These are phyloP conservation scores for Xanthoparmelia taractica DNA, from an alignment of 495 filamentous ascomycete species.

Conservation along the genomic window DNA sequence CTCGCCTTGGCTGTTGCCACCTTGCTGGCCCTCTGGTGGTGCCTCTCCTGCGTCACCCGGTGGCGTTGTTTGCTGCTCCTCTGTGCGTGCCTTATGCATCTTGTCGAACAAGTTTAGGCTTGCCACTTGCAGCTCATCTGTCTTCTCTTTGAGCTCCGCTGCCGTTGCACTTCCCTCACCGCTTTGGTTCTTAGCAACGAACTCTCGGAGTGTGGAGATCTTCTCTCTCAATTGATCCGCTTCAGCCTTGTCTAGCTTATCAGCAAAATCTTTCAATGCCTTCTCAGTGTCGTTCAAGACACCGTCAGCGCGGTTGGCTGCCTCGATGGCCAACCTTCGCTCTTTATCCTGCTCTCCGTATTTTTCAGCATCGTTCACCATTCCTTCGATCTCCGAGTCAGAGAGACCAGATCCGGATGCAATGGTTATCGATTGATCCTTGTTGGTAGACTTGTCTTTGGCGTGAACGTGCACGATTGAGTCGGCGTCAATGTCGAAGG, in stretches of 20 bases:
- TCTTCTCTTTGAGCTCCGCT: slow-evolving; percentile 93
- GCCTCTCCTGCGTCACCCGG: slow-evolving; percentile 31
- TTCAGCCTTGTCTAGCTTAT: slow-evolving; percentile 94
- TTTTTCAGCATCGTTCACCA: slow-evolving; percentile 97
- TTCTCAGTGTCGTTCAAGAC: slow-evolving; percentile 98
- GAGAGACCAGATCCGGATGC: slow-evolving; percentile 97
- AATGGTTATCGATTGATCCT: slow-evolving; percentile 99
- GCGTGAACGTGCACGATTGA: slow-evolving; percentile 98
- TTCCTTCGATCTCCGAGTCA: slow-evolving; percentile 84
- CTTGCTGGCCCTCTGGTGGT: slow-evolving; percentile 27
- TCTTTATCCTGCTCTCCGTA: slow-evolving; percentile 94
- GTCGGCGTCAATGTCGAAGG: slow-evolving; percentile 98
- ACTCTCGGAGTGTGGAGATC: slow-evolving; percentile 81
- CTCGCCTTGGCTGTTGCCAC: slow-evolving; percentile 50
- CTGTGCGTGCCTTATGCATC: slow-evolving; percentile 92
- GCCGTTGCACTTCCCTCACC: slow-evolving; percentile 80
- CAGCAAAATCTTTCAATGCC: slow-evolving; percentile 90
- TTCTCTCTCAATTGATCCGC: slow-evolving; percentile 88
- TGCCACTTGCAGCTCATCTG: slow-evolving; percentile 90
- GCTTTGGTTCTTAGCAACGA: slow-evolving; percentile 88
- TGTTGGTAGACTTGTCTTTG: slow-evolving; percentile 98
- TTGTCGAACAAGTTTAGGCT: slow-evolving; percentile 97
- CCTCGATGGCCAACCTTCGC: slow-evolving; percentile 89
- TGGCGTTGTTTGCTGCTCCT: slow-evolving; percentile 51
- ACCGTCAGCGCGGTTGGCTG: slow-evolving; percentile 93